Base-by-base conservation (phyloP, 345 rosid species). In the Luvunga scandens region DNA sequence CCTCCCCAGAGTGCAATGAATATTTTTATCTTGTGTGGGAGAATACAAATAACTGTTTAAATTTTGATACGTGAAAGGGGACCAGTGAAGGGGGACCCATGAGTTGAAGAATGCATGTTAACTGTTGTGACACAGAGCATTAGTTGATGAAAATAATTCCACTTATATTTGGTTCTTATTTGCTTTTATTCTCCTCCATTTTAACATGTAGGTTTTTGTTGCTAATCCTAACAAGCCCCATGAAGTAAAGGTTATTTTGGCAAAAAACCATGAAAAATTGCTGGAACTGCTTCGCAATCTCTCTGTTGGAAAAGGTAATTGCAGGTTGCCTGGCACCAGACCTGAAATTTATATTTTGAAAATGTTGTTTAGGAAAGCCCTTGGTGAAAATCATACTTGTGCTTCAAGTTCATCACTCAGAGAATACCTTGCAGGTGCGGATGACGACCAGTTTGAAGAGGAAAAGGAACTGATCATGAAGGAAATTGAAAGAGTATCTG, bases 211-310 rank as follows among this genome's bases (percentile, higher is more conserved):
- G 97, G 94, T 96, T 78, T 96, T 94, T 85, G 98, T 94, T 69
- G 99, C 99, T 50, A 96, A 96, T 84, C 99, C 98, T 80, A 92
- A 91, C 90, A 96, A 96, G 83, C 98, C 99, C 55, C 88, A 83
- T 56, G 97, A 92, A 77, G 85, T 96, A 56, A 94, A 91, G 81
- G 85, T 91, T 85, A 96, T 96, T 78, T 79, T 96, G 86, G 91
- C 94, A 21, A 96, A 89, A 84, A 94, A 94, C 82, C 91, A 88
- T 69, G 94, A 88, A 84, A 90, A 88, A 56, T 88, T 94, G 84
- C 84, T 91, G 75, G 87, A 89, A 59, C 80, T 96, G 83, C 90
- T 94, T 67, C 84, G 78, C 9, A 85, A 90, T 85, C 93, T 96
- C 56, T 85, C 91, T 50, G 91, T 68, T 50, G 97, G 94, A 71